These are phyloP conservation scores for Linum lewisii DNA, from an alignment of 345 rosid genomes.

Conservation along the genomic window DNA sequence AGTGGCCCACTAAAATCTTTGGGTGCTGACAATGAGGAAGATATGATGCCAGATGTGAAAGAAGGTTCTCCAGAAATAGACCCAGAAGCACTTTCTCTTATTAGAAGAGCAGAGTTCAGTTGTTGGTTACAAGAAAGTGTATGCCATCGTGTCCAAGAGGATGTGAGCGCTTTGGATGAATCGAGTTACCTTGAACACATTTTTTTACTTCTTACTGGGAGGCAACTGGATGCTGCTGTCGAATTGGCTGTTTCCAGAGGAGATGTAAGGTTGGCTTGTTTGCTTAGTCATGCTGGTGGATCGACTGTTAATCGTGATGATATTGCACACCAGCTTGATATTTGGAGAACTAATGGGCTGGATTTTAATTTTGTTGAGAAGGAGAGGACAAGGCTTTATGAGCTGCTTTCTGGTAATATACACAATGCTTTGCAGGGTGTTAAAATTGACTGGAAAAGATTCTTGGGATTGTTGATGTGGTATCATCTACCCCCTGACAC, in stretches of 20 bases:
- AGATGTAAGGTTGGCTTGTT: constrained; percentile 91
- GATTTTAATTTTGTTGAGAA: constrained; percentile 86
- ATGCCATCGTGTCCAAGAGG: constrained; percentile 83
- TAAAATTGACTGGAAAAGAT: constrained; percentile 92
- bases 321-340: constrained; percentile 58
- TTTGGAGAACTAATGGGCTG: constrained; percentile 82
- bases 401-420: constrained; percentile 87
- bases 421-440: constrained; percentile 46
- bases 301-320: constrained; percentile 64
- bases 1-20: constrained; percentile 40
- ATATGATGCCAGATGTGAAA: constrained; percentile 72
- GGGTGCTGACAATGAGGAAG: constrained; percentile 78
- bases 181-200: constrained; percentile 70
- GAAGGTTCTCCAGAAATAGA: constrained; percentile 62
- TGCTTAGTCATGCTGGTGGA: constrained; percentile 95
- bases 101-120: constrained; percentile 92
- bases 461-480: constrained; percentile 94
- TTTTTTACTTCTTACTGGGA: constrained; percentile 77
- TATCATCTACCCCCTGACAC: constrained; percentile 62
- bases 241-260: constrained; percentile 84
- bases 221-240: constrained; percentile 77
- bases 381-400: constrained; percentile 67
- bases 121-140: constrained; percentile 91
- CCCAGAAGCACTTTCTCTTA: constrained; percentile 65
- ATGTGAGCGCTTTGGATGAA: constrained; percentile 62